Evolutionary conservation across 2,329 filamentous ascomycete genomes (phyloP).

Genomic region (Hawksworthiomyces lignivorus): DNA sequence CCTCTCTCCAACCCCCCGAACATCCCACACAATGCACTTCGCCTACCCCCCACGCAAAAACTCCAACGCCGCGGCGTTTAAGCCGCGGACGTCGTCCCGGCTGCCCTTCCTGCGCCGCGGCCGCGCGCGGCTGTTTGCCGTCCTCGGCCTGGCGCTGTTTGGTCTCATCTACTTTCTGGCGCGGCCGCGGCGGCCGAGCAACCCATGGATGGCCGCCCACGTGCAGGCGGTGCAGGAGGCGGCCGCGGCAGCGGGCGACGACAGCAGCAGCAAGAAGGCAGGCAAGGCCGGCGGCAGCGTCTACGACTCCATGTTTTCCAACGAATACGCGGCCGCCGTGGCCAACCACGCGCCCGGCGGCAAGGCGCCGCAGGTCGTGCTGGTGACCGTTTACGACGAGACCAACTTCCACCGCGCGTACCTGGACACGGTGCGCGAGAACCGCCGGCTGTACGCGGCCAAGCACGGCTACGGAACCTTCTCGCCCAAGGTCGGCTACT

Average conservation of each 20-base stretch:
- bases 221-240: slow-evolving; percentile 5
- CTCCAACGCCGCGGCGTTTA: slow-evolving; percentile 67
- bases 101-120: slow-evolving; percentile 47
- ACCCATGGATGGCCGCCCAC: slow-evolving; percentile 14
- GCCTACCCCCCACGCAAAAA: slow-evolving; percentile 80
- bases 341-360: slow-evolving; percentile 37
- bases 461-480: slow-evolving; percentile 84
- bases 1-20: not conserved
- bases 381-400: slow-evolving; percentile 79
- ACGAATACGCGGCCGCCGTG: slow-evolving; percentile 10
- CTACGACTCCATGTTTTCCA: not conserved
- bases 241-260: not conserved
- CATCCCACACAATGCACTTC: slow-evolving; percentile 65
- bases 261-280: slow-evolving; percentile 5
- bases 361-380: slow-evolving; percentile 54
- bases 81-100: slow-evolving; percentile 49
- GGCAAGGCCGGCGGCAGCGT: not conserved
- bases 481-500: slow-evolving; percentile 69
- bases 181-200: slow-evolving; percentile 14
- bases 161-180: slow-evolving; percentile 55
- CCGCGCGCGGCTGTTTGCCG: slow-evolving; percentile 51
- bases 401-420: slow-evolving; percentile 57
- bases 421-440: slow-evolving; percentile 66
- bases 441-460: slow-evolving; percentile 75
- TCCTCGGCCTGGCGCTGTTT: slow-evolving; percentile 48